Percentiles rank a stretch among this genome's conserved stretches.
Conservation (phyloP, 306 rosid species). For the Castanopsis chinensis region DNA sequence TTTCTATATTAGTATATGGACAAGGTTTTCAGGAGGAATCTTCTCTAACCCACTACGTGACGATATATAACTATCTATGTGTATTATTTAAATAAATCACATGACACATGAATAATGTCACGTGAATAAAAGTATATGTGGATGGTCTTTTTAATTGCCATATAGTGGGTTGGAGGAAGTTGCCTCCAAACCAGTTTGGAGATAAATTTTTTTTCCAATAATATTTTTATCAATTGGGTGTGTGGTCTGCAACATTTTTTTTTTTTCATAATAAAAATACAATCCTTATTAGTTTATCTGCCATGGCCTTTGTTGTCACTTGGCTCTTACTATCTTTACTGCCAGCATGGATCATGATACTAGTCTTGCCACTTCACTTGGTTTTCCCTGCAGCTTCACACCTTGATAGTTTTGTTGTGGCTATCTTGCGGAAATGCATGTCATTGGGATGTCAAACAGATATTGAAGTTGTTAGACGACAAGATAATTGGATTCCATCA, state of each 20-base stretch:
- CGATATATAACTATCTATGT: too few species aligned
- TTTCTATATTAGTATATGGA: not conserved
- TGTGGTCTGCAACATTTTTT: not conserved
- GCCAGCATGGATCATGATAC: not conserved
- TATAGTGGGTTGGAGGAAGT: too few species aligned
- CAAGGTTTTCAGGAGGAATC: too few species aligned
- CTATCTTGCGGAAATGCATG: constrained; percentile 38
- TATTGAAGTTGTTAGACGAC: constrained; percentile 30
- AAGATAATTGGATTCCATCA: constrained; percentile 28
- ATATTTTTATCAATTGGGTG: not conserved
- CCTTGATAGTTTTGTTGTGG: constrained; percentile 27
- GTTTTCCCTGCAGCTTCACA: constrained; percentile 44
- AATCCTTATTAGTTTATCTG: not conserved
- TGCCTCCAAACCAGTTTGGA: too few species aligned
- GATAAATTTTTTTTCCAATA: too few species aligned
- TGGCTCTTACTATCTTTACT: constrained; percentile 1
- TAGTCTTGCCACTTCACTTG: not conserved
- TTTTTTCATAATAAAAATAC: not conserved
- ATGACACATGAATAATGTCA: too few species aligned
- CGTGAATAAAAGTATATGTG: too few species aligned
- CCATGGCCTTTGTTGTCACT: not conserved
- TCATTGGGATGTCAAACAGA: constrained; percentile 41
- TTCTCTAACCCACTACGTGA: too few species aligned
- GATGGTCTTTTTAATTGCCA: too few species aligned
- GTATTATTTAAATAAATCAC: too few species aligned